Evolutionary conservation across 305 asterid genomes (phyloP), one percentile per base, ranked within the genome.

Genomic region (Fraxinus paxiana): DNA sequence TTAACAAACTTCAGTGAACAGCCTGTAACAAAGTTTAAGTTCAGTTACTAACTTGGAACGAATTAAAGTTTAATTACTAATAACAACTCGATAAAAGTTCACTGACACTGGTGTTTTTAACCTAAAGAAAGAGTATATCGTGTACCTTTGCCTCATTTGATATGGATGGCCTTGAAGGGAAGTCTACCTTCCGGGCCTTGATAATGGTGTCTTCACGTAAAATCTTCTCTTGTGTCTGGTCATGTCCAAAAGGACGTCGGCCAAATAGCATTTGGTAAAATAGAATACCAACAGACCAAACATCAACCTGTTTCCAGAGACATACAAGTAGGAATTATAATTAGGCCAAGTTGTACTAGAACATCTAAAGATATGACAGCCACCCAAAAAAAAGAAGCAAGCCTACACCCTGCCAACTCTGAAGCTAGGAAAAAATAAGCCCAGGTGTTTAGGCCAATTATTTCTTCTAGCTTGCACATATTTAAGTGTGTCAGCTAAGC

Each of bases 191-290:
- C 33, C 92, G 97, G 48, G 99, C 99, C 82, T 94, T 96, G 63
- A 94, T 94, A 67, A 96, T 96, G 7, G 99, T 96, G 84, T 96
- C 99, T 88, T 96, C 99, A 10, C 99, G 98, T 82, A 96, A 84
- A 79, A 96, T 96, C 37, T 97, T 88, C 81, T 96, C 98, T 86
- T 94, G 99, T 43, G 94, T 80, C 82, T 96, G 99, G 81, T 96
- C 98, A 33, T 96, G 99, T 54, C 99, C 99, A 78, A 96, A 96
- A 81, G 99, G 99, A 41, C 98, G 93, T 88, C 85, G 87, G n/a
- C 99, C 98, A 83, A 93, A 93, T 76, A 96, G 92, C 97, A 96
- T 93, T 91, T 96, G 99, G 93, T 94, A 96, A 82, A 94, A 86
- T 79, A 96, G 87, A 81, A 96, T 87, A n/a, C 99, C 99, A 65